A percentile compares a stretch with the other conserved stretches of the same genome.
phyloP scores from a whole-genome alignment of 2,329 filamentous ascomycete genomes.

The Microsporum ferrugineum region DNA sequence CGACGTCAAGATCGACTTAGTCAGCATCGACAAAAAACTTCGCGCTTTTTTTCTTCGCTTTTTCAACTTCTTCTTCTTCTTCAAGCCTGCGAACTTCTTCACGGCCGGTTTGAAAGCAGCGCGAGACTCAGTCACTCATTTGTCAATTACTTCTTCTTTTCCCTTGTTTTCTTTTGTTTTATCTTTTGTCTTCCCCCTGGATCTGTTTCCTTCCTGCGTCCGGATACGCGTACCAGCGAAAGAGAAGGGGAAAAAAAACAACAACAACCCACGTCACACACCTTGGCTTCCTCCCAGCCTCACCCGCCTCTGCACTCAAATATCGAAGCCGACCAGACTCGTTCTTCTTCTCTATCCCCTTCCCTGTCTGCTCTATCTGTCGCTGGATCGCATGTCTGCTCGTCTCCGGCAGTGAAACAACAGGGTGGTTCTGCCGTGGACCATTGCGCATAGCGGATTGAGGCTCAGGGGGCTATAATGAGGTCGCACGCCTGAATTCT shows the following conservation, averaged over 20 bases:
- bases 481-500: constrained; percentile 3
- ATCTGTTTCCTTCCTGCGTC: constrained; percentile 6
- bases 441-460: not conserved
- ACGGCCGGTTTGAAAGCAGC: constrained; percentile 6
- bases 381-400: not conserved
- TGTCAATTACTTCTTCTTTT: constrained; percentile 6
- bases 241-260: not conserved
- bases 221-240: not conserved
- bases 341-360: not conserved
- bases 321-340: not conserved
- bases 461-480: not conserved
- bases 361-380: not conserved
- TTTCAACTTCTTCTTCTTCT: constrained; percentile 5
- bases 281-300: constrained; percentile 3
- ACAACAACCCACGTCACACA: not conserved
- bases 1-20: not conserved
- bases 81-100: not conserved
- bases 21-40: not conserved
- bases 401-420: not conserved
- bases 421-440: not conserved
- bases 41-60: constrained; percentile 9
- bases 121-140: constrained; percentile 17
- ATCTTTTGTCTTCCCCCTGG: constrained; percentile 6
- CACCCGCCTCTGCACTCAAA: constrained; percentile 1
- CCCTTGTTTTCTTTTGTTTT: constrained; percentile 1